Evolutionary conservation across 306 rosid genomes (phyloP).

Genomic region (Gillenia trifoliata): DNA sequence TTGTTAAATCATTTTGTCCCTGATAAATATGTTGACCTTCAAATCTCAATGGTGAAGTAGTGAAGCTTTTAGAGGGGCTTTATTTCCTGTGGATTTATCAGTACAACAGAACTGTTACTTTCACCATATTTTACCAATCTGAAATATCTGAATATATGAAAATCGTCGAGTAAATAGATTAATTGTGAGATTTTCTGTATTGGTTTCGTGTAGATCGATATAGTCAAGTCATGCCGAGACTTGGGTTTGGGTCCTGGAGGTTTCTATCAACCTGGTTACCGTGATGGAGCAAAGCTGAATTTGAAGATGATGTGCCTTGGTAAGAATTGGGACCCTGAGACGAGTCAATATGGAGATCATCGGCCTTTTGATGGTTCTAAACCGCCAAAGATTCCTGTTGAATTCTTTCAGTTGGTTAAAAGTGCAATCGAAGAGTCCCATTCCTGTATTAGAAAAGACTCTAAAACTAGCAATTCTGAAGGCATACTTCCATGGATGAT

Average conservation of each 20-base stretch:
- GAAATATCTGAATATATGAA: background rate
- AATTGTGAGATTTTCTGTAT: background rate
- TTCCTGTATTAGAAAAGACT: slow-evolving; percentile 15
- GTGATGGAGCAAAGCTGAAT: slow-evolving; percentile 45
- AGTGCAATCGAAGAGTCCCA: slow-evolving; percentile 41
- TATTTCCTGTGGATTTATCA: background rate
- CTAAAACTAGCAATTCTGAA: slow-evolving; percentile 11
- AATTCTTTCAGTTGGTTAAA: slow-evolving; percentile 34
- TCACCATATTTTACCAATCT: background rate
- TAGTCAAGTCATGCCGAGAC: slow-evolving; percentile 47
- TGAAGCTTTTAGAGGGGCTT: background rate
- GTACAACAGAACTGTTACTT: background rate
- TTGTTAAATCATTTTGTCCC: background rate
- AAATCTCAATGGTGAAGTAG: background rate
- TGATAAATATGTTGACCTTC: background rate
- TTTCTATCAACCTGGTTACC: slow-evolving; percentile 77
- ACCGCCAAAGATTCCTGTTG: slow-evolving; percentile 51
- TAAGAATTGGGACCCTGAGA: slow-evolving; percentile 77
- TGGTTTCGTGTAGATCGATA: slow-evolving; percentile 19
- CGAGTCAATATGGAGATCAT: slow-evolving; percentile 31
- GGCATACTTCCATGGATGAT: slow-evolving; percentile 34
- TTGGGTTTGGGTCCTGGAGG: slow-evolving; percentile 68
- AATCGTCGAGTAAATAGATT: background rate
- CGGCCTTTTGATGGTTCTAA: slow-evolving; percentile 45
- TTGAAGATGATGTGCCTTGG: slow-evolving; percentile 92